Evolutionary conservation across 1,284 basidiomycete genomes (phyloP).

Genomic region (Ustilago cynodontis): DNA sequence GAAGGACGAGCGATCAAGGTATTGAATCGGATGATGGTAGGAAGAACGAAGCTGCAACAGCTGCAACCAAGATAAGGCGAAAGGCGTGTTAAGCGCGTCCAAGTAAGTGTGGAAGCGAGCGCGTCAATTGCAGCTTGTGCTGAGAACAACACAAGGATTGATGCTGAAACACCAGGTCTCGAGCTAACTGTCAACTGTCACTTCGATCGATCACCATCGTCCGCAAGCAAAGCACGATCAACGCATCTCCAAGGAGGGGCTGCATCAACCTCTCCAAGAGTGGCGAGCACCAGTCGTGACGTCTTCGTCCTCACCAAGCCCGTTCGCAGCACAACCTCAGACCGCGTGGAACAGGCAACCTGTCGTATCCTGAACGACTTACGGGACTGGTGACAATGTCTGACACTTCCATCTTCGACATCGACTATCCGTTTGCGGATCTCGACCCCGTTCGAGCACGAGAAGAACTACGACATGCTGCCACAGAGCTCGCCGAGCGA

Average conservation of each 20-base stretch:
- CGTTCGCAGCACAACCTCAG: not conserved
- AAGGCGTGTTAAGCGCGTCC: not conserved
- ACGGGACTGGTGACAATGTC: constrained; percentile 18
- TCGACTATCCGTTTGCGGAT: constrained; percentile 52
- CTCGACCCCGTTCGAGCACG: constrained; percentile 45
- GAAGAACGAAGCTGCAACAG: not conserved
- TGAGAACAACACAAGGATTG: not conserved
- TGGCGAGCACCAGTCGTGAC: too few relatives aligned
- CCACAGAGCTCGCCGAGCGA: constrained; percentile 46
- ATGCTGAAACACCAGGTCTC: too few relatives aligned
- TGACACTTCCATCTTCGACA: constrained; percentile 41
- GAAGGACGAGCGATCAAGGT: too few relatives aligned
- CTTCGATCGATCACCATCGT: not conserved
- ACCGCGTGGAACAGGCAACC: not conserved
- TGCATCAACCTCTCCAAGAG: too few relatives aligned
- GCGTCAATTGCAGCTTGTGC: not conserved
- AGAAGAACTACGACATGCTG: constrained; percentile 39
- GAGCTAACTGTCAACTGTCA: too few relatives aligned
- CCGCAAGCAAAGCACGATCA: too few relatives aligned
- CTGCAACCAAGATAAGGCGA: not conserved
- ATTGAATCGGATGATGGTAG: too few relatives aligned
- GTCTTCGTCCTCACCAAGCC: not conserved
- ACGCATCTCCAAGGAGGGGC: too few relatives aligned
- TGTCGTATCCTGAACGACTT: too few relatives aligned
- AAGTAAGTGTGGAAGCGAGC: not conserved